A percentile compares a stretch with the other conserved stretches of the same genome.
phyloP scores from a whole-genome alignment of 192 early-diverging fungal species.

The Phycomyces blakesleeanus region DNA sequence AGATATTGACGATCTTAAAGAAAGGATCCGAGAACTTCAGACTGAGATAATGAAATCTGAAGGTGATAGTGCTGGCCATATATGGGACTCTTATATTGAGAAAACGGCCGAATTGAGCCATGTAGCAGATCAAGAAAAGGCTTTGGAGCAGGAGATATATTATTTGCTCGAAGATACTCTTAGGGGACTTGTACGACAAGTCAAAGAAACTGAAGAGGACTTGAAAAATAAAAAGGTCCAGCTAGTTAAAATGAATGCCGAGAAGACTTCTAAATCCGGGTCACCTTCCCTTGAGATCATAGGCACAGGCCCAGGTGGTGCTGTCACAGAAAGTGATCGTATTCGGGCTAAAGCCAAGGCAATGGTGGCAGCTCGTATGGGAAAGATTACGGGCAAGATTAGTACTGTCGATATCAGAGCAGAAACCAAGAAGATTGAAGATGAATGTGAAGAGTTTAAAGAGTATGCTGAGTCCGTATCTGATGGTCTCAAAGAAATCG shows the following conservation, averaged over 20 bases:
- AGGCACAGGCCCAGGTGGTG: constrained; percentile 51
- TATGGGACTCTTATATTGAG: constrained; percentile 28
- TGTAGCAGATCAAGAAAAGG: constrained; percentile 44
- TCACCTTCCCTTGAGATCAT: constrained; percentile 26
- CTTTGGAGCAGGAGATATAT: constrained; percentile 42
- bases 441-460: constrained; percentile 26
- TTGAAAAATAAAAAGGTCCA: constrained; percentile 43
- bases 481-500: constrained; percentile 6
- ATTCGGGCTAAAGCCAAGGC: constrained; percentile 51
- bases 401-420: constrained; percentile 15
- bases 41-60: constrained; percentile 21
- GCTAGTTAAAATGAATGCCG: constrained; percentile 34
- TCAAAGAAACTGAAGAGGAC: constrained; percentile 44
- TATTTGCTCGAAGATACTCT: constrained; percentile 36
- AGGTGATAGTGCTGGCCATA: constrained; percentile 3
- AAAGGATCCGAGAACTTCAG: constrained; percentile 41
- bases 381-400: constrained; percentile 42
- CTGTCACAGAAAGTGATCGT: constrained; percentile 48
- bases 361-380: constrained; percentile 49
- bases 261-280: background rate
- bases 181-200: constrained; percentile 33
- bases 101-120: constrained; percentile 39
- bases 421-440: constrained; percentile 16
- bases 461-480: constrained; percentile 18
- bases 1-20: constrained; percentile 42